These are phyloP conservation scores for Prunus mira DNA, from an alignment of 306 rosid genomes.

Conservation along the genomic window DNA sequence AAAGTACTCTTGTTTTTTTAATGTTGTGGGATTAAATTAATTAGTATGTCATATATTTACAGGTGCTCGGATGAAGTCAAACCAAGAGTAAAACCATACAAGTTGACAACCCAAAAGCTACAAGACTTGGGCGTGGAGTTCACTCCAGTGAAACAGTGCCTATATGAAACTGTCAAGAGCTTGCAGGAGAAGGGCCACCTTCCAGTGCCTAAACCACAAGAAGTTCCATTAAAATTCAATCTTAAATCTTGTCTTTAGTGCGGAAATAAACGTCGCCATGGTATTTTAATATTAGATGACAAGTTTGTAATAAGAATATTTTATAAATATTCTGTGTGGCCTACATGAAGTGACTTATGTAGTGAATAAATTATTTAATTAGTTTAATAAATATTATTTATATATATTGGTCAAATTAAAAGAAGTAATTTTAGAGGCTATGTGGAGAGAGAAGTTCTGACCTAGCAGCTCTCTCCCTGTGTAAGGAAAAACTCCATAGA, in stretches of 20 bases:
- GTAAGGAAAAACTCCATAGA: too few relatives aligned
- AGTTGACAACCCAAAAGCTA: constrained; percentile 64
- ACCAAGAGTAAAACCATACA: constrained; percentile 70
- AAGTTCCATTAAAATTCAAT: constrained; percentile 32
- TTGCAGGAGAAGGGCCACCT: constrained; percentile 86
- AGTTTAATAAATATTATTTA: too few relatives aligned
- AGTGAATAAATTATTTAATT: too few relatives aligned
- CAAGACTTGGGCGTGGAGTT: constrained; percentile 71
- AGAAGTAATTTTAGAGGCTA: too few relatives aligned
- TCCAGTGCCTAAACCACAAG: constrained; percentile 31
- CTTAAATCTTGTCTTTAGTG: neutral
- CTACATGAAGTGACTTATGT: too few relatives aligned
- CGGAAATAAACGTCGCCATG: too few relatives aligned
- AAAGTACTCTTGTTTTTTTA: neutral
- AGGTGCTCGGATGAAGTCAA: constrained; percentile 82
- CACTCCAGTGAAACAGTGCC: constrained; percentile 64
- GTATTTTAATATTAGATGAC: too few relatives aligned
- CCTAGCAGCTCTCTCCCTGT: too few relatives aligned
- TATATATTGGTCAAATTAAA: too few relatives aligned
- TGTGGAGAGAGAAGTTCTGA: too few relatives aligned
- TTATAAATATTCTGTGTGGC: too few relatives aligned
- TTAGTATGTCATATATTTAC: neutral
- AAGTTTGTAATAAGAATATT: too few relatives aligned
- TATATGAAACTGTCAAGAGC: constrained; percentile 82
- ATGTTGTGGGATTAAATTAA: neutral